These are phyloP conservation scores for Neurospora africana DNA, from an alignment of 495 filamentous ascomycete species.

Conservation along the genomic window DNA sequence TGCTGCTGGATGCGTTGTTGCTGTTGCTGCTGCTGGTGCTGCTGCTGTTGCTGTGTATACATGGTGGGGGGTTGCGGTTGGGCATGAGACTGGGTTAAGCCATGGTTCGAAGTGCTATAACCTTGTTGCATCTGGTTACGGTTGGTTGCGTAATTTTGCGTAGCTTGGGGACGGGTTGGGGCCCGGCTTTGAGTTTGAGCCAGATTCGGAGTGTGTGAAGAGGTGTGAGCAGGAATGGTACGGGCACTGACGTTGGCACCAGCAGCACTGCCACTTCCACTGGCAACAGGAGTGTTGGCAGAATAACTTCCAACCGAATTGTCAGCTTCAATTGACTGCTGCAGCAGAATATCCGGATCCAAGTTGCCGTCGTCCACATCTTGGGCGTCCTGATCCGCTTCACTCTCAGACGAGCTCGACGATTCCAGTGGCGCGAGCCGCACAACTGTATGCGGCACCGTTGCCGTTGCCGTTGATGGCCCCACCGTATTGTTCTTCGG, in stretches of 20 bases:
- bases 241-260: not conserved
- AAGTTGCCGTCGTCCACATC: not conserved
- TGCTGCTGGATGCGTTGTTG: not conserved
- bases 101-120: not conserved
- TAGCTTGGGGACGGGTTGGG: not conserved
- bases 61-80: not conserved
- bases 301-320: not conserved
- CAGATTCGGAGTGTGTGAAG: not conserved
- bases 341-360: not conserved
- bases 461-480: not conserved
- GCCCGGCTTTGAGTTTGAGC: not conserved
- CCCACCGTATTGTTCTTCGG: not conserved
- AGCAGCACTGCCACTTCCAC: not conserved
- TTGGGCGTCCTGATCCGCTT: not conserved
- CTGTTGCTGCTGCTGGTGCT: constrained; percentile 1
- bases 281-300: not conserved
- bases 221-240: not conserved
- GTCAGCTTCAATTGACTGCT: not conserved
- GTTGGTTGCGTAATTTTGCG: not conserved
- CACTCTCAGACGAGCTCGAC: not conserved
- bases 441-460: not conserved
- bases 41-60: constrained; percentile 3
- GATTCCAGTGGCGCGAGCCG: not conserved
- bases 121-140: not conserved
- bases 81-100: not conserved